These are phyloP conservation scores for Aspergillus puulaauensis DNA, from an alignment of 2,329 filamentous ascomycete genomes.

Conservation along the genomic window DNA sequence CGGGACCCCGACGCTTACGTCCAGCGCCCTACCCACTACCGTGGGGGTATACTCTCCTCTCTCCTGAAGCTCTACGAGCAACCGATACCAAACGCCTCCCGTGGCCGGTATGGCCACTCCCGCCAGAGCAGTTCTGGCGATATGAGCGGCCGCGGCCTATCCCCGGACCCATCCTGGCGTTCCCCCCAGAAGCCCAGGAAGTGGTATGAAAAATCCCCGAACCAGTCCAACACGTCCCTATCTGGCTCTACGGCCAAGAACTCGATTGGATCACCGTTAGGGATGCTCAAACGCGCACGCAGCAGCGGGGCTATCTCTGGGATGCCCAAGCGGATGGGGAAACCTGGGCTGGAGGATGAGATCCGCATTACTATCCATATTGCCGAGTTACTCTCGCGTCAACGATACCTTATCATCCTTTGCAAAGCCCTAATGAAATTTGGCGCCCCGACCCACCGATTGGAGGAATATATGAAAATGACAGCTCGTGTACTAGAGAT, in stretches of 20 bases:
- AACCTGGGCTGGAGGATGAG: slow-evolving; percentile 47
- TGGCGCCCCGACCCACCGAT: slow-evolving; percentile 85
- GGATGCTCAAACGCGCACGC: slow-evolving; percentile 35
- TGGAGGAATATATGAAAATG: slow-evolving; percentile 92
- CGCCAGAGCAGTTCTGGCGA: slow-evolving; percentile 34
- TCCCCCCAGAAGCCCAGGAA: slow-evolving; percentile 30
- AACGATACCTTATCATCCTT: slow-evolving; percentile 80
- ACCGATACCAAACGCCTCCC: slow-evolving; percentile 33
- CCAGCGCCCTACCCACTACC: slow-evolving; percentile 66
- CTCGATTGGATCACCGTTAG: slow-evolving; percentile 29
- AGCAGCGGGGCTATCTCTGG: slow-evolving; percentile 34
- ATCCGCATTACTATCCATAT: slow-evolving; percentile 63
- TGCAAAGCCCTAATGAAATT: slow-evolving; percentile 88
- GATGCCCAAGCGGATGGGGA: slow-evolving; percentile 29
- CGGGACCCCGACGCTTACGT: slow-evolving; percentile 62
- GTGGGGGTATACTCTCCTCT: slow-evolving; percentile 70
- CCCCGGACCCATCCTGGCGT: slow-evolving; percentile 33
- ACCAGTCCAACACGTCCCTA: slow-evolving; percentile 36
- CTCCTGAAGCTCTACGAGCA: slow-evolving; percentile 69
- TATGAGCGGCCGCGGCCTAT: slow-evolving; percentile 29
- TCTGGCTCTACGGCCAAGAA: slow-evolving; percentile 29
- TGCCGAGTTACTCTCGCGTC: slow-evolving; percentile 71
- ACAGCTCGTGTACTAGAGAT: slow-evolving; percentile 84
- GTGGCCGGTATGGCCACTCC: slow-evolving; percentile 28
- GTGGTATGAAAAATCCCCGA: slow-evolving; percentile 43